Evolutionary conservation across 768 basidiomycete genomes (phyloP).

Genomic region (Kwoniella bestiolae): DNA sequence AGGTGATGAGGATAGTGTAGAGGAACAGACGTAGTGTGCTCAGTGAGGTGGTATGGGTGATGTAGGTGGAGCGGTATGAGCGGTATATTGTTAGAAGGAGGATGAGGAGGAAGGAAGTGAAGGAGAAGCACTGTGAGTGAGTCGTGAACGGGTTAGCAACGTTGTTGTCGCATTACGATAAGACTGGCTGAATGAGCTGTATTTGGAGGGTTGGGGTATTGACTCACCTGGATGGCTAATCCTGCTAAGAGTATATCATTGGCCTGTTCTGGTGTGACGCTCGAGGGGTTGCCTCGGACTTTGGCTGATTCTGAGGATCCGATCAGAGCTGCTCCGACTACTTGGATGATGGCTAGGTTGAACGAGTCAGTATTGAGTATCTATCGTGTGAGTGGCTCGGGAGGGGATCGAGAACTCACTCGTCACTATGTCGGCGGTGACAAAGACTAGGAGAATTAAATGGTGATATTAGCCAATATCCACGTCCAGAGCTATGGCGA

Average conservation of each 20-base stretch:
- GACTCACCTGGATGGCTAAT: constrained; percentile 53
- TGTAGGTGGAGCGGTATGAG: background rate
- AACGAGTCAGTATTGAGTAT: background rate
- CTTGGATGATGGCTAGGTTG: constrained; percentile 47
- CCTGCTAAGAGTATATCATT: constrained; percentile 58
- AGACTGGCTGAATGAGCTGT: background rate
- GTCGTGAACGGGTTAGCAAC: background rate
- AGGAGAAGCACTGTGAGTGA: constrained; percentile 46
- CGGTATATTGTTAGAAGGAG: constrained; percentile 47
- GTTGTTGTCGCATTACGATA: background rate
- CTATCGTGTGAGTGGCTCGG: background rate
- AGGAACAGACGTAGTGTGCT: constrained; percentile 34
- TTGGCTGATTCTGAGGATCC: constrained; percentile 52
- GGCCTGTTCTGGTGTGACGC: constrained; percentile 47
- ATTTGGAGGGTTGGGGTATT: background rate
- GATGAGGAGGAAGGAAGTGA: constrained; percentile 51
- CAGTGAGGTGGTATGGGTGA: background rate
- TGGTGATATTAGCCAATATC: too few species aligned
- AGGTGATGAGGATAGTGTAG: constrained; percentile 44
- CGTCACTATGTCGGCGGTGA: constrained; percentile 48
- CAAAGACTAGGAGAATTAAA: constrained; percentile 39
- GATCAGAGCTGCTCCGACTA: constrained; percentile 56
- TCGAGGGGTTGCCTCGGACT: constrained; percentile 29
- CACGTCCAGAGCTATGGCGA: background rate
- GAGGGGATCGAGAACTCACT: constrained; percentile 26